Evolutionary conservation across 2,329 filamentous ascomycete species (phyloP).

Genomic region (Colletotrichum cuscutae): DNA sequence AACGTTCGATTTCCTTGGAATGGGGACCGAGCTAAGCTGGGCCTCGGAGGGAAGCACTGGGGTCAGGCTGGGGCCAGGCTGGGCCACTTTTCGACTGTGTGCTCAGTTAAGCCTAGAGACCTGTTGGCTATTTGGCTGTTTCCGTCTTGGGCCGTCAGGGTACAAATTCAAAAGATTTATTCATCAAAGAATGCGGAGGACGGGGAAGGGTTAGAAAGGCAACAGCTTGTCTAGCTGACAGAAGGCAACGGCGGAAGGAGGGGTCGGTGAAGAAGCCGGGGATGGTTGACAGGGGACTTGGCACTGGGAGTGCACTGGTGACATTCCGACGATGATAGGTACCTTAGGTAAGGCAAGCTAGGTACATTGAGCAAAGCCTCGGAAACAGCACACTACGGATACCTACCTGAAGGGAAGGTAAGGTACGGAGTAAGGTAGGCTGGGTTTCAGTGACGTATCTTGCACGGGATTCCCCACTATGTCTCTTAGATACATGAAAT

Average conservation of each 20-base stretch:
- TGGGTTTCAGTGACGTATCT: conserved; percentile 3
- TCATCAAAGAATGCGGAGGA: neutral
- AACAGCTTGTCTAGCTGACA: neutral
- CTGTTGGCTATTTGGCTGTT: neutral
- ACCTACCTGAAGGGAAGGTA: too few species aligned
- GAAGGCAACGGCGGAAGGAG: neutral
- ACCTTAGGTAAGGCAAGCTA: neutral
- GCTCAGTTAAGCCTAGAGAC: neutral
- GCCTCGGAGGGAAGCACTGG: neutral
- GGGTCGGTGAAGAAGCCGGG: neutral
- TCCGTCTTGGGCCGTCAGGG: neutral
- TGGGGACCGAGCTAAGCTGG: neutral
- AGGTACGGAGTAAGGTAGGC: neutral
- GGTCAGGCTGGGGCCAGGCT: neutral
- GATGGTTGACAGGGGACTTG: neutral
- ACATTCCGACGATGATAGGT: neutral
- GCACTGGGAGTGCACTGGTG: neutral
- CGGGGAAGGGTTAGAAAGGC: neutral
- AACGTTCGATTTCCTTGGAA: neutral
- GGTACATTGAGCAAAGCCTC: too few species aligned
- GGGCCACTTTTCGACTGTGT: neutral
- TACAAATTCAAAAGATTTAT: neutral
- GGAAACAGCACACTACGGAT: too few species aligned
- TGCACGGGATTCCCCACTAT: neutral
- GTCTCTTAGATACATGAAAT: conserved; percentile 8